These are phyloP conservation scores for Cryphonectria radicalis DNA, from an alignment of 2,329 filamentous ascomycete species.

Conservation along the genomic window DNA sequence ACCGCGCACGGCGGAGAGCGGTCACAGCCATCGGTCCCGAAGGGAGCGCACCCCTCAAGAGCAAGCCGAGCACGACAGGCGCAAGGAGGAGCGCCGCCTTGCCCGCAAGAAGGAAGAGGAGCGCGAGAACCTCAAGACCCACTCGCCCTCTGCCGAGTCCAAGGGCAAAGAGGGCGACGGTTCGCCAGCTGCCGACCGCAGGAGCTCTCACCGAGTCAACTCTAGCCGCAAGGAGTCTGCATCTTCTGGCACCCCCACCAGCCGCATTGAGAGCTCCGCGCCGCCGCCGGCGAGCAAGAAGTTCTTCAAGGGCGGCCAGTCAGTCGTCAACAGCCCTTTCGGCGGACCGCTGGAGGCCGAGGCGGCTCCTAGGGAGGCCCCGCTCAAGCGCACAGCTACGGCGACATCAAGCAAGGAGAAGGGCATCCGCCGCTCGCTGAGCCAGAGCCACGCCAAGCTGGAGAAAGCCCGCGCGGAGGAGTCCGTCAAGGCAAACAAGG, in stretches of 20 bases:
- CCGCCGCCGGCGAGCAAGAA: constrained; percentile 40
- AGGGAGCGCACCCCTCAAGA: constrained; percentile 52
- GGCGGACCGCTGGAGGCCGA: constrained; percentile 30
- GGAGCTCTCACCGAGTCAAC: constrained; percentile 47
- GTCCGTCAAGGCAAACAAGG: constrained; percentile 22
- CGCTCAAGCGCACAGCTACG: constrained; percentile 23
- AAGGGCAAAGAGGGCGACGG: constrained; percentile 43
- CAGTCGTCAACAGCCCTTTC: constrained; percentile 35
- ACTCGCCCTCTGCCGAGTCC: constrained; percentile 32
- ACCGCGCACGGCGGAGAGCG: constrained; percentile 51
- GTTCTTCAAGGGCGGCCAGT: constrained; percentile 48
- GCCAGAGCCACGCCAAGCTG: constrained; percentile 34
- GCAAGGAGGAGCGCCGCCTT: constrained; percentile 51
- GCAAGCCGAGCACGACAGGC: constrained; percentile 54
- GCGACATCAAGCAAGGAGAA: constrained; percentile 30
- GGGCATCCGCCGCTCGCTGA: constrained; percentile 37
- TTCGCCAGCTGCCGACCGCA: constrained; percentile 39
- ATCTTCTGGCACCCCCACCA: constrained; percentile 31
- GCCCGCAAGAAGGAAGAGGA: constrained; percentile 39
- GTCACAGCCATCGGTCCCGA: constrained; percentile 40
- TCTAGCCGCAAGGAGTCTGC: constrained; percentile 41
- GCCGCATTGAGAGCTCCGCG: constrained; percentile 38
- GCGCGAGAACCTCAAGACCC: constrained; percentile 32
- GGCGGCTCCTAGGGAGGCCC: background rate
- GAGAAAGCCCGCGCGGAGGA: constrained; percentile 35